Conservation (phyloP, 176 grass and related monocot genomes). For the Eleusine indica region DNA sequence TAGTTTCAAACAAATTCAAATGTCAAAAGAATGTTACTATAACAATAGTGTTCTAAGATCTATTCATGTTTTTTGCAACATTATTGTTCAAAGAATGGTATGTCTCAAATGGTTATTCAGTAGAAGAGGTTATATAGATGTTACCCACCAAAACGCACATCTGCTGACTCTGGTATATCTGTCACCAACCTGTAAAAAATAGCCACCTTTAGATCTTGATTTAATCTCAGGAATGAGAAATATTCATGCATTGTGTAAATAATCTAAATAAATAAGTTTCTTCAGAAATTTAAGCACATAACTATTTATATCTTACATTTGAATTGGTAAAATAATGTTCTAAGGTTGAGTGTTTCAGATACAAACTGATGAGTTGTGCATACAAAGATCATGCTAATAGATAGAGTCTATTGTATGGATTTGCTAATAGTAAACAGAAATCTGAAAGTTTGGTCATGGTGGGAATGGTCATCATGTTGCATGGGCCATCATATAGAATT, state of each 20-base stretch:
- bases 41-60: not conserved
- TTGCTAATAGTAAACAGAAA: conserved; percentile 1
- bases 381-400: conserved; percentile 8
- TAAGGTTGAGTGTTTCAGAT: not conserved
- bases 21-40: conserved; percentile 2
- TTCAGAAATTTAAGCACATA: not conserved
- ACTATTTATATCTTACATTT: conserved; percentile 18
- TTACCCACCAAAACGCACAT: conserved; percentile 79
- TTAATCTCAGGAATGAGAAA: not conserved
- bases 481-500: not conserved
- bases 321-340: conserved; percentile 19
- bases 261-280: conserved; percentile 13
- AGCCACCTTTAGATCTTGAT: conserved; percentile 42
- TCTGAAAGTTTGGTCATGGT: conserved; percentile 3
- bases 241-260: conserved; percentile 16
- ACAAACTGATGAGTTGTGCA: not conserved
- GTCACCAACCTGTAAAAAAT: conserved; percentile 78
- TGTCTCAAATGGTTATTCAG: conserved; percentile 35
- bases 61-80: not conserved
- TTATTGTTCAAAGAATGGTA: not conserved
- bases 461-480: conserved; percentile 3
- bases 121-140: conserved; percentile 37
- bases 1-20: not conserved
- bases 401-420: not conserved
- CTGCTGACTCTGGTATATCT: conserved; percentile 80